Evolutionary conservation across 768 basidiomycete species (phyloP).

Genomic region (Paxillus rubicundulus): DNA sequence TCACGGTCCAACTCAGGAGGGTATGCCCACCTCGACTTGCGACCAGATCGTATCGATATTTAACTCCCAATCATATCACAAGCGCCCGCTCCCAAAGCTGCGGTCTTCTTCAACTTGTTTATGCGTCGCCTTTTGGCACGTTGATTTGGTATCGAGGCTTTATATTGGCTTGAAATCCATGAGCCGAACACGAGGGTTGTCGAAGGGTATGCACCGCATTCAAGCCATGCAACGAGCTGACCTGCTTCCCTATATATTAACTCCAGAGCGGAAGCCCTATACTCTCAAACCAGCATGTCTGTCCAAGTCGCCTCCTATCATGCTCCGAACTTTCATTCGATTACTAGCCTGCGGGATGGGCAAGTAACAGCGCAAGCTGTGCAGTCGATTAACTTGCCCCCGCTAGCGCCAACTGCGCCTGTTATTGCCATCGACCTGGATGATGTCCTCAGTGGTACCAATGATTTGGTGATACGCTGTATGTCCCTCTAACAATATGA

Average conservation of each 20-base stretch:
- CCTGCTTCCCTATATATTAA: neutral
- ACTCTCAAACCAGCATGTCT: neutral
- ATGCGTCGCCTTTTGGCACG: neutral
- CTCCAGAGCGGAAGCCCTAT: neutral
- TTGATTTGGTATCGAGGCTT: neutral
- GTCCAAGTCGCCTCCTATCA: neutral
- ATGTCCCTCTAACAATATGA: slow-evolving; percentile 19
- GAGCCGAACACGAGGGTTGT: neutral
- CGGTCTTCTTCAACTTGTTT: too few species aligned
- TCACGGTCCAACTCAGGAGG: too few species aligned
- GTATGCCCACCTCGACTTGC: neutral
- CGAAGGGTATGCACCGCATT: neutral
- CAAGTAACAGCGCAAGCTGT: neutral
- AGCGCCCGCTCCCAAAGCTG: too few species aligned
- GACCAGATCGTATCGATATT: too few species aligned
- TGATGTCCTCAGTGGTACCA: slow-evolving; percentile 61
- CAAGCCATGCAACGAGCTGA: neutral
- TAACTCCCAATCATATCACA: too few species aligned
- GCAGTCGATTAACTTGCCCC: neutral
- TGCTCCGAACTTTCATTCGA: neutral
- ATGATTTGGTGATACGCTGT: slow-evolving; percentile 51
- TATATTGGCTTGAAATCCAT: neutral
- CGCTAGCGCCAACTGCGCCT: slow-evolving; percentile 27
- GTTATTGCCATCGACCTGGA: slow-evolving; percentile 61
- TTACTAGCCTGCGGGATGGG: neutral